Evolutionary conservation across 2,329 filamentous ascomycete species (phyloP).

Genomic region (Aureobasidium namibiae): DNA sequence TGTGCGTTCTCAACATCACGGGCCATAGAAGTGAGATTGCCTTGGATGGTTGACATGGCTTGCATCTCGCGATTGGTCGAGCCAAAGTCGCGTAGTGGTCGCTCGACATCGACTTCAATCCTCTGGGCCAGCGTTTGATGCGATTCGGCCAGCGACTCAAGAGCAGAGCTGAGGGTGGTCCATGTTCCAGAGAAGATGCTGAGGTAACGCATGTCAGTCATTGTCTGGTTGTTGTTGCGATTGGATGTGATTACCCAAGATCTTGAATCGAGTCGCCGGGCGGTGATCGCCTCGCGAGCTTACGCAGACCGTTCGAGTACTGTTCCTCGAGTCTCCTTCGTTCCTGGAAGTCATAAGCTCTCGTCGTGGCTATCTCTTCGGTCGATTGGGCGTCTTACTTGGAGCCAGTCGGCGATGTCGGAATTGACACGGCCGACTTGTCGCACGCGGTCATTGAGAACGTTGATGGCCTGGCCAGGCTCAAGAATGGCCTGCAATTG

Average conservation of each 20-base stretch:
- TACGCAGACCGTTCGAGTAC: constrained; percentile 75
- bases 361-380: not conserved
- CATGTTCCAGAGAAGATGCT: constrained; percentile 88
- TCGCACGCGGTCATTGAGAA: constrained; percentile 79
- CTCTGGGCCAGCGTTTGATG: constrained; percentile 73
- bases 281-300: constrained; percentile 65
- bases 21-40: constrained; percentile 70
- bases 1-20: constrained; percentile 79
- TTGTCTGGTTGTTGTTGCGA: constrained; percentile 16
- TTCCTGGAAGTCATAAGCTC: constrained; percentile 52
- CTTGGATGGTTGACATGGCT: constrained; percentile 71
- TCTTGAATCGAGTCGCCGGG: constrained; percentile 65
- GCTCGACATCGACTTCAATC: constrained; percentile 83
- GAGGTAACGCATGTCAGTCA: constrained; percentile 13
- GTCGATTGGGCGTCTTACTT: constrained; percentile 50
- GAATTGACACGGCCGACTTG: constrained; percentile 77
- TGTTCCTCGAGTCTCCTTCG: constrained; percentile 84
- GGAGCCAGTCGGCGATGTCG: constrained; percentile 93
- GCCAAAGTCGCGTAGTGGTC: constrained; percentile 68
- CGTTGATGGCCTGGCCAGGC: constrained; percentile 70
- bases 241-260: constrained; percentile 61
- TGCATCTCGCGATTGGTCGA: constrained; percentile 65
- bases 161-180: constrained; percentile 74
- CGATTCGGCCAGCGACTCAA: constrained; percentile 72
- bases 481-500: constrained; percentile 62